Base-by-base conservation (phyloP, 2,329 filamentous ascomycete genomes). In the Alternaria atra region DNA sequence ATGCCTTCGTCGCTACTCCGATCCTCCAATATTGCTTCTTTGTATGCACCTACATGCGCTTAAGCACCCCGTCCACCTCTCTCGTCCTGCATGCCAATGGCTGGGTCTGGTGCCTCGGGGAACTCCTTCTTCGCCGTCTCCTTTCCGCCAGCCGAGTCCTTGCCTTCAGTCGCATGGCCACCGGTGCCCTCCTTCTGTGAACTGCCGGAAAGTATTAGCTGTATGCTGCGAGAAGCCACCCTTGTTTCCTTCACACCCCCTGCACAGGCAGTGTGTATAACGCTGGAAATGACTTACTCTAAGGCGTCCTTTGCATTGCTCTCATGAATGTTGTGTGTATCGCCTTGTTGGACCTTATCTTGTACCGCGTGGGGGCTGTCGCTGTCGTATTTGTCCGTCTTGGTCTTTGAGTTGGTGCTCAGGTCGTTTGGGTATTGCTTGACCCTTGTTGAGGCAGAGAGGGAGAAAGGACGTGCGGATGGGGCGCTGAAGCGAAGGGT, bases 31-130 rank as follows among this genome's bases (percentile, higher is more conserved):
- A 5, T 15, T 1, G 13, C 15, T 35, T 25, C 46, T 37, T 50
- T 50, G 46, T 50, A 37, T 50, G 46, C 25, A 40, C 25, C 2
- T 40, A 40, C 1, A 30, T 10, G 42, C n/a, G 17, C n/a, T 42
- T 47, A 80, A 68, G 63, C 73, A 40, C 81, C 81, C 55, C 82
- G 80, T 40, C 78, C 79, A 57, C 82, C 83, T 55, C 82, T 74
- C 77, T 84, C 82, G 69, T 84, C 82, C 70, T 84, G 81, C 80
- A 84, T 83, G 0, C 83, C 83, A 66, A 84, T 83, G 6, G 78
- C 78, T 50, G 74, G 72, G 50, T 80, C 81, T 1, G 83, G 82
- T 13, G 81, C 78, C 69, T 83, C 83, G 3, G 83, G 83, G 55
- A 80, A 76, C 55, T 83, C 81, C 55, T 81, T 71, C 76, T 84